phyloP scores from a whole-genome alignment of 148 eudicot species.

The Rhododendron kiyosumense region DNA sequence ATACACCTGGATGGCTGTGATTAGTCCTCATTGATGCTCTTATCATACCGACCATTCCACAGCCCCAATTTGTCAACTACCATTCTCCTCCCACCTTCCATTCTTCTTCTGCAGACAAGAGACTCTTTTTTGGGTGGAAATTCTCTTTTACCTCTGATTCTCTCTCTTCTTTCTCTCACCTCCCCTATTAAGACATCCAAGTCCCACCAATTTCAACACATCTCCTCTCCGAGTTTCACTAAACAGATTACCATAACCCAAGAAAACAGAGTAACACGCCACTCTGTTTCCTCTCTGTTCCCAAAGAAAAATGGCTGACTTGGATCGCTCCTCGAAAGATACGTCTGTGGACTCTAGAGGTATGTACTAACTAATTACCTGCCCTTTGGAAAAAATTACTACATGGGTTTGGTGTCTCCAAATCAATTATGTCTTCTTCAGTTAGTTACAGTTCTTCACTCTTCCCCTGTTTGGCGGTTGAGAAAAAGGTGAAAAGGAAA shows the following conservation, averaged over 20 bases:
- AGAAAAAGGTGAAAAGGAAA: background rate
- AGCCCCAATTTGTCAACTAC: background rate
- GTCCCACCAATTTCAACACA: background rate
- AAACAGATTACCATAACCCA: background rate
- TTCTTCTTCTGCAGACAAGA: background rate
- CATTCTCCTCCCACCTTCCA: conserved; percentile 1
- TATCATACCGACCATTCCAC: background rate
- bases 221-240: background rate
- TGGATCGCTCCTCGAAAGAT: conserved; percentile 1
- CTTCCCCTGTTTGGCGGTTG: background rate
- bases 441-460: background rate
- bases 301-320: background rate
- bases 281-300: background rate
- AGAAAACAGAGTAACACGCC: background rate
- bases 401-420: background rate
- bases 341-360: background rate
- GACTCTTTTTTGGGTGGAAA: background rate
- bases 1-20: background rate
- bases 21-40: background rate
- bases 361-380: background rate
- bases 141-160: background rate
- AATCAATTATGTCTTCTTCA: background rate
- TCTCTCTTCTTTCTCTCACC: background rate
- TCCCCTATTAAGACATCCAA: background rate
- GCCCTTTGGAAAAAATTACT: background rate